phyloP scores from a whole-genome alignment of 73 alveolate species.

The Paramecium octaurelia region DNA sequence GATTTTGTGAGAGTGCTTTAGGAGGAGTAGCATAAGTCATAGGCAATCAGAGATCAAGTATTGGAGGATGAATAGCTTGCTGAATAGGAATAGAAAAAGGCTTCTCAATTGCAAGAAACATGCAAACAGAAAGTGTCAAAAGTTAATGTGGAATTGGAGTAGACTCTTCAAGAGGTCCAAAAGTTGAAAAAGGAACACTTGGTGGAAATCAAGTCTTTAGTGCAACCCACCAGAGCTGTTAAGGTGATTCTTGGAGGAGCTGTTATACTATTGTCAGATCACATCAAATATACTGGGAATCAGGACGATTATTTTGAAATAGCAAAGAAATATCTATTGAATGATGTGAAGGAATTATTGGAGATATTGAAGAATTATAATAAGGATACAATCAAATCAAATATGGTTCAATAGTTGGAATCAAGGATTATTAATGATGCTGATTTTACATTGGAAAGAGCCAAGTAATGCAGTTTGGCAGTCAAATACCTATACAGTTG shows the following conservation, averaged over 20 bases:
- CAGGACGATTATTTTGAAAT: slow-evolving; percentile 59
- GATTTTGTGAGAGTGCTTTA: neutral
- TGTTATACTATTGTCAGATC: slow-evolving; percentile 40
- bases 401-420: neutral
- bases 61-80: slow-evolving; percentile 38
- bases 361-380: slow-evolving; percentile 26
- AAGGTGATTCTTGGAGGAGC: slow-evolving; percentile 53
- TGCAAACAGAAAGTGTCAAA: slow-evolving; percentile 1
- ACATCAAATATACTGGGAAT: neutral
- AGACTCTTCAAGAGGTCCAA: slow-evolving; percentile 47
- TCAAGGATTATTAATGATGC: slow-evolving; percentile 38
- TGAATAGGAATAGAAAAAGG: slow-evolving; percentile 20
- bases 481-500: slow-evolving; percentile 49
- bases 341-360: slow-evolving; percentile 53
- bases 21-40: neutral
- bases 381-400: neutral
- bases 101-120: slow-evolving; percentile 49
- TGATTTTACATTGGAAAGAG: slow-evolving; percentile 59
- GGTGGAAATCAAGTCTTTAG: slow-evolving; percentile 53
- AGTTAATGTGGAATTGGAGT: slow-evolving; percentile 31
- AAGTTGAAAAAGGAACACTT: slow-evolving; percentile 57
- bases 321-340: slow-evolving; percentile 36
- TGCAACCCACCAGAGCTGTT: slow-evolving; percentile 53
- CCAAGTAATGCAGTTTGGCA: slow-evolving; percentile 45
- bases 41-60: neutral